These are phyloP conservation scores for Capronia coronata DNA, from an alignment of 2,329 filamentous ascomycete species.

Conservation along the genomic window DNA sequence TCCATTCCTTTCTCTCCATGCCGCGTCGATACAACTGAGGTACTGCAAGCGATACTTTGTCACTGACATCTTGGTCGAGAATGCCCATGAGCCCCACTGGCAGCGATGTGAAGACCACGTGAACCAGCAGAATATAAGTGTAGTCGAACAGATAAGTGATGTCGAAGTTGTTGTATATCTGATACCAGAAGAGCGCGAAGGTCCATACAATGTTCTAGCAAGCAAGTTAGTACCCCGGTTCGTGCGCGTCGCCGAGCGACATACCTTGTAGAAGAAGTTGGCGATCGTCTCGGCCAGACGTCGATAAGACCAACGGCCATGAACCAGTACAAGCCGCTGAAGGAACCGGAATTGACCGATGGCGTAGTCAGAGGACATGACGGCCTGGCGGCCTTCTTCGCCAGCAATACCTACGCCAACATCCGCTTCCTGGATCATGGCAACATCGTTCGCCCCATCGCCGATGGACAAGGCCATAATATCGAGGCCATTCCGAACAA, in stretches of 20 bases:
- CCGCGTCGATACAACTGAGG: constrained; percentile 92
- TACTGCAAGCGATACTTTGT: constrained; percentile 86
- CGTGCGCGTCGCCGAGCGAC: constrained; percentile 19
- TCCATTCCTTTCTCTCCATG: constrained; percentile 96
- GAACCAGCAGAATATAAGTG: constrained; percentile 94
- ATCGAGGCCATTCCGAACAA: constrained; percentile 91
- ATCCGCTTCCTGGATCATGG: constrained; percentile 96
- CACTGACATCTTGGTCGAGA: constrained; percentile 92
- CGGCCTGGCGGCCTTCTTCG: constrained; percentile 84
- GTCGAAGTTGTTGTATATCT: constrained; percentile 92
- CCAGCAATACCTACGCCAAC: constrained; percentile 95
- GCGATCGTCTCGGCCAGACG: constrained; percentile 86
- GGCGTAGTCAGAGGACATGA: constrained; percentile 93
- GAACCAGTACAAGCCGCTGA: constrained; percentile 75
- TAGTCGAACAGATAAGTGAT: constrained; percentile 97
- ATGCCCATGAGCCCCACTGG: constrained; percentile 95
- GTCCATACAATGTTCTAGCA: constrained; percentile 89
- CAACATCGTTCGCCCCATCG: constrained; percentile 91
- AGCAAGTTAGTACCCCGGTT: constrained; percentile 28
- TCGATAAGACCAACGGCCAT: constrained; percentile 94
- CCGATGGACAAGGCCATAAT: constrained; percentile 94
- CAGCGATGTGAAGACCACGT: constrained; percentile 91
- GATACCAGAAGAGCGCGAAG: constrained; percentile 94
- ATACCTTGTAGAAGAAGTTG: constrained; percentile 97
- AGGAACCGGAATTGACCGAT: constrained; percentile 91